A percentile compares a stretch with the other conserved stretches of the same genome.
Evolutionary conservation across 2,329 filamentous ascomycete genomes (phyloP).

Genomic region (Colletotrichum falcatum): DNA sequence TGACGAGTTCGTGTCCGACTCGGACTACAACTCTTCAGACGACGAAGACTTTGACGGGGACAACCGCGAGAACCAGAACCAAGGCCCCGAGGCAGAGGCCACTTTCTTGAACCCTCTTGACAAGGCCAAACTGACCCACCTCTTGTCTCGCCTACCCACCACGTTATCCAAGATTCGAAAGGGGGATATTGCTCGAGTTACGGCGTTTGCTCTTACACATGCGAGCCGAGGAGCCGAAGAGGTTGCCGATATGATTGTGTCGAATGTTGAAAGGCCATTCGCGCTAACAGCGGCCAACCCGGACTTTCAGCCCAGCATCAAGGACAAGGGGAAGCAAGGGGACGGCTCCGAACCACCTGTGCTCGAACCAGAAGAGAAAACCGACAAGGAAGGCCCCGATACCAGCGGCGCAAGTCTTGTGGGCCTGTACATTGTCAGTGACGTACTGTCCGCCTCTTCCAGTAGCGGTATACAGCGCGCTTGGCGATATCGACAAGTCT

Average conservation of each 20-base stretch:
- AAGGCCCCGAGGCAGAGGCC: constrained; percentile 60
- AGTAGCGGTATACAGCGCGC: constrained; percentile 84
- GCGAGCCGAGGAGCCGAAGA: constrained; percentile 88
- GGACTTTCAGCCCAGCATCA: constrained; percentile 23
- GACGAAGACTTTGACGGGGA: constrained; percentile 80
- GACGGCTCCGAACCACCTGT: constrained; percentile 53
- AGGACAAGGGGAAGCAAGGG: constrained; percentile 47
- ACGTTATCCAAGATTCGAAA: constrained; percentile 80
- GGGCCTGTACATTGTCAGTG: constrained; percentile 80
- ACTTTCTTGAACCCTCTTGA: constrained; percentile 84
- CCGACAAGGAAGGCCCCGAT: constrained; percentile 65
- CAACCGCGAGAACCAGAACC: constrained; percentile 59
- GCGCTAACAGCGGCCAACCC: constrained; percentile 76
- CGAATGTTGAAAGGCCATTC: constrained; percentile 84
- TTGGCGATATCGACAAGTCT: constrained; percentile 86
- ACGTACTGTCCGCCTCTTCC: constrained; percentile 82
- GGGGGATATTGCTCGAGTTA: constrained; percentile 87
- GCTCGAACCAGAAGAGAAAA: constrained; percentile 53
- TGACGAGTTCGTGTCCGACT: constrained; percentile 84
- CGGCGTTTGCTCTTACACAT: constrained; percentile 89
- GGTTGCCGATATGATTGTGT: constrained; percentile 87
- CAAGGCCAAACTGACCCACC: constrained; percentile 84
- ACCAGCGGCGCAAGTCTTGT: constrained; percentile 80
- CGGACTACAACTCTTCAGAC: constrained; percentile 88
- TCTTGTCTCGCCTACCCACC: constrained; percentile 85